Conservation (phyloP, 108 stramenopile genomes). For the Nitzschia sp. region DNA sequence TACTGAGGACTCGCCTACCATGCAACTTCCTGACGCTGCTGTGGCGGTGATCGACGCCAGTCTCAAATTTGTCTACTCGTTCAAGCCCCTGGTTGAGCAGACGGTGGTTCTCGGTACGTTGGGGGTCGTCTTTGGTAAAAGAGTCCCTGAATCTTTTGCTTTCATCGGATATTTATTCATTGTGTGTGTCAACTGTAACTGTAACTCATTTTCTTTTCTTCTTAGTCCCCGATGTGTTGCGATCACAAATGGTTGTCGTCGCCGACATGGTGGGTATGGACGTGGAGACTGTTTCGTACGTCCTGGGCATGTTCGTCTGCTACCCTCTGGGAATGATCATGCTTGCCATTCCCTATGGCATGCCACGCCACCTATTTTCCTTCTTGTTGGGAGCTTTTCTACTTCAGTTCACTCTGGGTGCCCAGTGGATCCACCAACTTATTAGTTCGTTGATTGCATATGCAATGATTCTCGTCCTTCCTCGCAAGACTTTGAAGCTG, state of each 20-base stretch:
- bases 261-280: conserved; percentile 83
- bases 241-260: conserved; percentile 54
- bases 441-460: conserved; percentile 89
- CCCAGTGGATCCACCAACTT: conserved; percentile 96
- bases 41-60: conserved; percentile 46
- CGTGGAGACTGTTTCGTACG: conserved; percentile 84
- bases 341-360: conserved; percentile 77
- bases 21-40: conserved; percentile 33
- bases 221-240: conserved; percentile 77
- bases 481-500: conserved; percentile 65
- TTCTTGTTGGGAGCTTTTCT: conserved; percentile 90
- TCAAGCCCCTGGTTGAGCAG: conserved; percentile 64
- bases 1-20: no score
- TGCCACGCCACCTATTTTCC: conserved; percentile 84
- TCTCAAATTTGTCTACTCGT: conserved; percentile 73
- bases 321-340: conserved; percentile 91
- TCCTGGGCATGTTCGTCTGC: conserved; percentile 84
- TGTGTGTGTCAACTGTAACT: no score
- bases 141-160: not conserved
- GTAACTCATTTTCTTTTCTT: not conserved
- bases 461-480: conserved; percentile 77
- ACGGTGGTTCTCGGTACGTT: conserved; percentile 87
- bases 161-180: no score
- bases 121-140: not conserved
- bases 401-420: conserved; percentile 88